Conservation (phyloP, 2,329 filamentous ascomycete genomes). For the Fusarium lateritium region DNA sequence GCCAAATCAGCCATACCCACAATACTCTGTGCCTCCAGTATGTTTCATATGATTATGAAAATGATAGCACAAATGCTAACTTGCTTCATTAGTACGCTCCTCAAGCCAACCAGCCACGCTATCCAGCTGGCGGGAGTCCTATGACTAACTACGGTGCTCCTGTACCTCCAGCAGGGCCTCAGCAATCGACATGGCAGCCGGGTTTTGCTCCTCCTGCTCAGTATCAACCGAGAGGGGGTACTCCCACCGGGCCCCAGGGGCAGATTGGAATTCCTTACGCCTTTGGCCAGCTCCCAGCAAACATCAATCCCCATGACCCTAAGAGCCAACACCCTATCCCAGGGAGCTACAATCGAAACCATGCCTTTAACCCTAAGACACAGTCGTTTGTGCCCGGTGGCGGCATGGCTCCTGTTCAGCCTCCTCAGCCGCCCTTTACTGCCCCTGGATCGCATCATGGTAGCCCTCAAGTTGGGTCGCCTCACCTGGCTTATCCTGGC, state of each 20-base stretch:
- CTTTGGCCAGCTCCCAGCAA: slow-evolving; percentile 83
- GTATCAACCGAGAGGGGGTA: slow-evolving; percentile 51
- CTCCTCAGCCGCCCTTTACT: slow-evolving; percentile 64
- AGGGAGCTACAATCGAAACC: slow-evolving; percentile 82
- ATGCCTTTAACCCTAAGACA: slow-evolving; percentile 94
- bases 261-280: slow-evolving; percentile 71
- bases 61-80: slow-evolving; percentile 28
- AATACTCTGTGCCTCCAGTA: slow-evolving; percentile 64
- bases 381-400: slow-evolving; percentile 86
- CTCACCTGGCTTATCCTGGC: slow-evolving; percentile 65
- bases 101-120: slow-evolving; percentile 52
- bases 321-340: slow-evolving; percentile 87
- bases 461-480: slow-evolving; percentile 67
- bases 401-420: slow-evolving; percentile 64
- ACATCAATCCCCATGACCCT: slow-evolving; percentile 78
- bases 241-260: slow-evolving; percentile 51
- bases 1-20: slow-evolving; percentile 60
- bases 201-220: slow-evolving; percentile 52
- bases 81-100: slow-evolving; percentile 48
- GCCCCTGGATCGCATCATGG: slow-evolving; percentile 65
- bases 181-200: slow-evolving; percentile 57
- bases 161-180: slow-evolving; percentile 48
- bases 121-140: slow-evolving; percentile 54
- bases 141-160: slow-evolving; percentile 57
- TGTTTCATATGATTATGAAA: slow-evolving; percentile 47